These are phyloP conservation scores for Thelonectria blattea DNA, from an alignment of 2,329 filamentous ascomycete species.

Conservation along the genomic window DNA sequence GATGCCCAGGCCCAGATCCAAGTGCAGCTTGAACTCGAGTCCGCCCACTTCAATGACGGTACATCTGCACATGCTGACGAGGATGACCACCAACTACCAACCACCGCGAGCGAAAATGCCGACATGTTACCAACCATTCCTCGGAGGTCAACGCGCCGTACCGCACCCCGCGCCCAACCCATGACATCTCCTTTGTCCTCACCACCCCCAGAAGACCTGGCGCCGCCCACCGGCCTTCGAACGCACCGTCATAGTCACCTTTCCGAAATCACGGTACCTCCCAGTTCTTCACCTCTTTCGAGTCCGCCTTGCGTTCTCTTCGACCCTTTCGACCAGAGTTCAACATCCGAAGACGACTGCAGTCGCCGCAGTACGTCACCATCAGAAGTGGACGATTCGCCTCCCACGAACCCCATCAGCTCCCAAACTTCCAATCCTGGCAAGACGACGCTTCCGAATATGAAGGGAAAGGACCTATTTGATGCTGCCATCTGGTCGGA, in stretches of 20 bases:
- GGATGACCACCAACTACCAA: slow-evolving; percentile 18
- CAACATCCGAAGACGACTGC: slow-evolving; percentile 46
- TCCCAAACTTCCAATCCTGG: slow-evolving; percentile 46
- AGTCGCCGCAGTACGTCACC: slow-evolving; percentile 47
- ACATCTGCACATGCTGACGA: slow-evolving; percentile 18
- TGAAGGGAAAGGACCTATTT: slow-evolving; percentile 75
- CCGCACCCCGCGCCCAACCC: slow-evolving; percentile 30
- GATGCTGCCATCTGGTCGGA: slow-evolving; percentile 74
- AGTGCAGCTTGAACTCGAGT: slow-evolving; percentile 27
- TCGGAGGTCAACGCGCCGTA: slow-evolving; percentile 28
- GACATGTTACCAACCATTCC: slow-evolving; percentile 24
- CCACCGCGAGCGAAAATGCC: neutral
- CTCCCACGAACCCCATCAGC: slow-evolving; percentile 48
- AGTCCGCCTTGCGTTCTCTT: slow-evolving; percentile 61
- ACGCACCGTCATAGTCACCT: slow-evolving; percentile 32
- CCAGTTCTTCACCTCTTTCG: slow-evolving; percentile 61
- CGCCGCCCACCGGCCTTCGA: slow-evolving; percentile 37
- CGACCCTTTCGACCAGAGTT: slow-evolving; percentile 54
- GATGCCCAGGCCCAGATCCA: slow-evolving; percentile 34
- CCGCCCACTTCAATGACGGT: slow-evolving; percentile 22
- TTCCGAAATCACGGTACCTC: slow-evolving; percentile 31
- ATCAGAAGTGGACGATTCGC: slow-evolving; percentile 54
- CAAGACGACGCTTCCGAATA: slow-evolving; percentile 57
- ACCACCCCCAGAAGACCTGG: slow-evolving; percentile 43
- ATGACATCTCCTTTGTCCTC: slow-evolving; percentile 48